These are phyloP conservation scores for Castanea sativa DNA, from an alignment of 306 rosid species.

Conservation along the genomic window DNA sequence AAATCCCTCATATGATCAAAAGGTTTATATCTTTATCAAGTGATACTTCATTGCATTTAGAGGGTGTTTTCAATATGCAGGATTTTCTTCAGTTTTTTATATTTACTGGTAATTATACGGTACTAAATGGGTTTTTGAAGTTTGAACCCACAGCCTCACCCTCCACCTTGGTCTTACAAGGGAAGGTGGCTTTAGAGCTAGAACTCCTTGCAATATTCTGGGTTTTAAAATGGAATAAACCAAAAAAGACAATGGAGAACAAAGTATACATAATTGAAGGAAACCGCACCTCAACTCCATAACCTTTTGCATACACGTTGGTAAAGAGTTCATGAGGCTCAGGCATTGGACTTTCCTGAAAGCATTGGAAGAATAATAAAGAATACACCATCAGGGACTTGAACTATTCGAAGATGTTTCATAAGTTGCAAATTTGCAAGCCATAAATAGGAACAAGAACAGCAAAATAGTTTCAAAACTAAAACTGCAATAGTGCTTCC, in stretches of 20 bases:
- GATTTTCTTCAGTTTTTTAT: too few relatives aligned
- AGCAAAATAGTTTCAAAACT: conserved; percentile 2
- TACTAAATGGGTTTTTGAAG: too few relatives aligned
- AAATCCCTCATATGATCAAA: neutral
- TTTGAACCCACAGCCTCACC: too few relatives aligned
- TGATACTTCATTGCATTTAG: neutral
- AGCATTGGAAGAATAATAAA: conserved; percentile 20
- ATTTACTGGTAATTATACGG: too few relatives aligned
- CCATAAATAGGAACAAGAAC: neutral
- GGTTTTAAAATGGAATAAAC: neutral
- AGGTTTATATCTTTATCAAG: neutral
- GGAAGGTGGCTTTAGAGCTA: too few relatives aligned
- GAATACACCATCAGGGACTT: conserved; percentile 13
- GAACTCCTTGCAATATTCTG: neutral
- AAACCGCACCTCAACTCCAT: conserved; percentile 64
- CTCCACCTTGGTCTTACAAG: too few relatives aligned
- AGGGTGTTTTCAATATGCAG: neutral
- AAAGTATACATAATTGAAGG: neutral
- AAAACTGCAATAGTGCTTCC: conserved; percentile 6
- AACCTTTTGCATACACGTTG: conserved; percentile 64
- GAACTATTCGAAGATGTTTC: neutral
- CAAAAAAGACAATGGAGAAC: neutral
- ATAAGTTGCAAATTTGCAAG: neutral
- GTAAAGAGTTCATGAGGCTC: conserved; percentile 68
- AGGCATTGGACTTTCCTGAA: conserved; percentile 86